phyloP scores from a whole-genome alignment of 108 stramenopile species.

The Mayamaea pseudoterrestris region DNA sequence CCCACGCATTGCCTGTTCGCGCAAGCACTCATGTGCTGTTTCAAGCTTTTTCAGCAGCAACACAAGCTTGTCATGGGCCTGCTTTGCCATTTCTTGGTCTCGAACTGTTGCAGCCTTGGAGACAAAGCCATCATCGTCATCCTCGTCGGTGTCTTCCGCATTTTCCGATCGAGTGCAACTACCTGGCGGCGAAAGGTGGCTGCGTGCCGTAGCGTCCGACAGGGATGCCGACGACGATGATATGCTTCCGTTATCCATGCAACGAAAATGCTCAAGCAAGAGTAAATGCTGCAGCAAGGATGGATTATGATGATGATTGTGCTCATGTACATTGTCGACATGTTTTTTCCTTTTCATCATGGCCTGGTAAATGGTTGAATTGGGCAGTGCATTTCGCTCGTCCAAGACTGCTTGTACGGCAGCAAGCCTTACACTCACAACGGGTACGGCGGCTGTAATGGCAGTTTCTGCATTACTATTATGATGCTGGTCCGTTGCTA shows the following conservation, averaged over 20 bases:
- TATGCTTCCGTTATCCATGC: background rate
- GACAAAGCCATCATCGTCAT: too few relatives aligned
- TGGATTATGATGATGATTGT: constrained; percentile 1
- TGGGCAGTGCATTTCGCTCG: too few relatives aligned
- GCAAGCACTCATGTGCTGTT: constrained; percentile 25
- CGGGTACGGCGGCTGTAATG: too few relatives aligned
- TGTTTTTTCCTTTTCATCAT: too few relatives aligned
- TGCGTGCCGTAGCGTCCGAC: too few relatives aligned
- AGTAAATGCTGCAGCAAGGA: constrained; percentile 31
- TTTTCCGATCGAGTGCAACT: too few relatives aligned
- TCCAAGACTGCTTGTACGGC: background rate
- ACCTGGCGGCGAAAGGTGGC: too few relatives aligned
- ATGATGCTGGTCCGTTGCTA: constrained; percentile 12
- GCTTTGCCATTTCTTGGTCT: too few relatives aligned
- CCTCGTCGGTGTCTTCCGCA: too few relatives aligned
- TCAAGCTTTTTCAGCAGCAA: constrained; percentile 19
- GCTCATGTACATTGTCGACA: background rate
- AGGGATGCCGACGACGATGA: too few relatives aligned
- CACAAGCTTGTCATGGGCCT: background rate
- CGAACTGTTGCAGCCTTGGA: too few relatives aligned
- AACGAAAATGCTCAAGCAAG: constrained; percentile 26
- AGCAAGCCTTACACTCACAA: background rate
- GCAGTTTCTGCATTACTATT: background rate
- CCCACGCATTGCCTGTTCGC: constrained; percentile 15
- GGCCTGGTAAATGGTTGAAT: too few relatives aligned